Percentiles rank a stretch among this genome's conserved stretches.
These are phyloP conservation scores for Pycnococcus provasolii DNA, from an alignment of 139 green algal genomes.

Conservation along the genomic window DNA sequence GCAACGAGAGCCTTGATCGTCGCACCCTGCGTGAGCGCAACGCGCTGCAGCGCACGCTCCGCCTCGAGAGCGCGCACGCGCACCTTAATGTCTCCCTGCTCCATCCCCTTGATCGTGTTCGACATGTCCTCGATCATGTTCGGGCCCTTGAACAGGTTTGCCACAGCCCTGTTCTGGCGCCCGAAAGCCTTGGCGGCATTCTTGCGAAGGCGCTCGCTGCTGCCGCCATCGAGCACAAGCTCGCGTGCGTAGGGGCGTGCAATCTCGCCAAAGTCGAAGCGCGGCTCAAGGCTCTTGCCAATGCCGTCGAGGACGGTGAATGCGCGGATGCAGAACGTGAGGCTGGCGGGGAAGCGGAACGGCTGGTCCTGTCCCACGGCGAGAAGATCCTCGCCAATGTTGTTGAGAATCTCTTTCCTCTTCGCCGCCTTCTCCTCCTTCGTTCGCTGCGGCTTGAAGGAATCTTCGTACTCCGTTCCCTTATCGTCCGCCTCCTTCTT, in stretches of 20 bases:
- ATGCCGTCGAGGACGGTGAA: slow-evolving; percentile 96
- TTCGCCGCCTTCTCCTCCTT: slow-evolving; percentile 31
- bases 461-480: slow-evolving; percentile 28
- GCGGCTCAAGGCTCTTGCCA: slow-evolving; percentile 82
- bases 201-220: slow-evolving; percentile 15
- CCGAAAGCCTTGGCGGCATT: slow-evolving; percentile 6
- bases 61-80: slow-evolving; percentile 85
- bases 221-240: slow-evolving; percentile 60
- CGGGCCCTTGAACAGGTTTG: slow-evolving; percentile 82
- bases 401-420: slow-evolving; percentile 32
- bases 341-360: slow-evolving; percentile 90
- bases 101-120: slow-evolving; percentile 49
- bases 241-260: slow-evolving; percentile 79
- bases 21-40: slow-evolving; percentile 50
- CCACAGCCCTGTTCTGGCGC: slow-evolving; percentile 68
- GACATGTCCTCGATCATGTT: slow-evolving; percentile 82
- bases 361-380: slow-evolving; percentile 88
- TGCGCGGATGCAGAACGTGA: slow-evolving; percentile 38
- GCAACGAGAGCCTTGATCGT: slow-evolving; percentile 55
- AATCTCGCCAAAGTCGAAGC: slow-evolving; percentile 98
- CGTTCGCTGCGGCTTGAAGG: slow-evolving; percentile 67
- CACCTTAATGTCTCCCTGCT: slow-evolving; percentile 91
- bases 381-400: slow-evolving; percentile 91
- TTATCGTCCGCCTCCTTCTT: slow-evolving; percentile 35
- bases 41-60: slow-evolving; percentile 75